Evolutionary conservation across 2,329 filamentous ascomycete species (phyloP), one percentile per base, ranked within the genome.

Genomic region (Colletotrichum sp.): DNA sequence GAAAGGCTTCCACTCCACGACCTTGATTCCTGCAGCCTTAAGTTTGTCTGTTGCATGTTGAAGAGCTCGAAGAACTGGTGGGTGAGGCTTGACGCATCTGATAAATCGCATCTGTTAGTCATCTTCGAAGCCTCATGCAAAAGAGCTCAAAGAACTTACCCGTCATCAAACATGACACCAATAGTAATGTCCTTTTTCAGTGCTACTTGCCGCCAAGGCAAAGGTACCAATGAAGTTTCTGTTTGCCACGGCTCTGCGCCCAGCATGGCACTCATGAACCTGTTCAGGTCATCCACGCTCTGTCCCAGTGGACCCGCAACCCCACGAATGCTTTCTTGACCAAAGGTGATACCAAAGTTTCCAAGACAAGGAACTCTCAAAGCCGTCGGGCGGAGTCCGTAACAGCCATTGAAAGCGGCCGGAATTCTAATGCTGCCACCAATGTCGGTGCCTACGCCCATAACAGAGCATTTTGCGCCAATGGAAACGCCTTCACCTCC

Each of bases 401-500:
- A 92, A 69, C 91, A 88, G 4, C 90, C 90, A 2, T 89, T 90
- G 75, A 89, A 92, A 3, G 90, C 90, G 26, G 90, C 90, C 1
- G 86, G 86, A 24, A 87, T 86, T 62, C 59, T 28, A 32, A 62
- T 62, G 18, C 59, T 62, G 59, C 59, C 59, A 8, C 59, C 28
- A n/a, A 62, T 62, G 12, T 62, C 59, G 18, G 59, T 62, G 30
- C 59, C 28, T 30, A 34, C 59, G 10, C 59, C 93, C 1, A 93
- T 78, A 1, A 89, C 87, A 74, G 89, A 91, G 21, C 92, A 93
- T 13, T 82, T 81, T 72, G 94, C 88, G 0, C 86, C 85, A 52
- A 95, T 87, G 3, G 94, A 86, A 1, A 93, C 92, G 7, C 89
- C 89, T 80, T 95, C 93, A 60, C 93, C 93, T 5, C 93, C 93